These are phyloP conservation scores for Podospora pseudoanserina DNA, from an alignment of 495 filamentous ascomycete species.

Conservation along the genomic window DNA sequence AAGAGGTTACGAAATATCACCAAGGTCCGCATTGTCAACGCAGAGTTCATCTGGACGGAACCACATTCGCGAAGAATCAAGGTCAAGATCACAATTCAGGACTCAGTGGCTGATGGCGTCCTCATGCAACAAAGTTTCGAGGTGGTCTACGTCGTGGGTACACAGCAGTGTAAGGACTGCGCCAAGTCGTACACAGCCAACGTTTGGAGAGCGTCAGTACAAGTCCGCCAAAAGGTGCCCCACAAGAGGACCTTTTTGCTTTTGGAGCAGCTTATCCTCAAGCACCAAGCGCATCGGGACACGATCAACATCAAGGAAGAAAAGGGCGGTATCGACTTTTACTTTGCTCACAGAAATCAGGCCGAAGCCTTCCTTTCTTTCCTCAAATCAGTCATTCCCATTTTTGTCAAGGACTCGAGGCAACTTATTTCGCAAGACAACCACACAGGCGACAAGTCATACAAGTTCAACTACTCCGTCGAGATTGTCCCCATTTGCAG, in stretches of 20 bases:
- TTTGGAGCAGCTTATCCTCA: slow-evolving; percentile 94
- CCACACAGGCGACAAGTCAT: slow-evolving; percentile 81
- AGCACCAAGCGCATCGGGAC: slow-evolving; percentile 86
- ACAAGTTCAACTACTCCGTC: slow-evolving; percentile 86
- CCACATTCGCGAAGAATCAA: slow-evolving; percentile 87
- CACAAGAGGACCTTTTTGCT: slow-evolving; percentile 97
- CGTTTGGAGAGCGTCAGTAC: slow-evolving; percentile 58
- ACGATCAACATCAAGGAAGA: slow-evolving; percentile 96
- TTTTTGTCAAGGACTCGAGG: slow-evolving; percentile 76
- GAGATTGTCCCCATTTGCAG: slow-evolving; percentile 92
- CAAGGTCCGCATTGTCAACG: slow-evolving; percentile 89
- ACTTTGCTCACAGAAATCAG: slow-evolving; percentile 80
- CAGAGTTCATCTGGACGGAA: slow-evolving; percentile 97
- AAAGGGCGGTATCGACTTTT: slow-evolving; percentile 93
- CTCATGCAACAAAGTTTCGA: slow-evolving; percentile 94
- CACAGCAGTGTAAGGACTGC: slow-evolving; percentile 89
- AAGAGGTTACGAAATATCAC: slow-evolving; percentile 73
- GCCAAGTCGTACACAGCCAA: slow-evolving; percentile 93
- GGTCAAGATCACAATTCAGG: slow-evolving; percentile 90
- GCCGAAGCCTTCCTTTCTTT: slow-evolving; percentile 93
- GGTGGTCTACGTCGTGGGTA: slow-evolving; percentile 83
- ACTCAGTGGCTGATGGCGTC: slow-evolving; percentile 62
- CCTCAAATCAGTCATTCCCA: slow-evolving; percentile 72
- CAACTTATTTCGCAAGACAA: slow-evolving; percentile 92
- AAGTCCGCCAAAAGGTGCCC: slow-evolving; percentile 92